Conservation (phyloP, 2,329 filamentous ascomycete genomes). For the Phialemoniopsis sp. region DNA sequence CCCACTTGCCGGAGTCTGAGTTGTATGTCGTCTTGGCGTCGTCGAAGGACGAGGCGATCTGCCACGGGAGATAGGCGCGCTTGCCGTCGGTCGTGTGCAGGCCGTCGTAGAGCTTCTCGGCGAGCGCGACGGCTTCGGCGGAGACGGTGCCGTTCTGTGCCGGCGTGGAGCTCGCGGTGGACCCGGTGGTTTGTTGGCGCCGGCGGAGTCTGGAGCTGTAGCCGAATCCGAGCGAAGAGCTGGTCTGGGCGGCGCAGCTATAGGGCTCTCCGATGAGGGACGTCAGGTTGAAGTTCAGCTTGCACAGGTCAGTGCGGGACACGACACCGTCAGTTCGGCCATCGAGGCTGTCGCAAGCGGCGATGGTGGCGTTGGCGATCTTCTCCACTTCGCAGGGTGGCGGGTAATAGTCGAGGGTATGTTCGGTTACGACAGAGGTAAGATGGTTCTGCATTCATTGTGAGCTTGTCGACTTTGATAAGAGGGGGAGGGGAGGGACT, state of each 20-base stretch:
- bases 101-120: slow-evolving; percentile 26
- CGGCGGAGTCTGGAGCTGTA: no score
- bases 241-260: slow-evolving; percentile 13
- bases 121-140: slow-evolving; percentile 16
- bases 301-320: slow-evolving; percentile 25
- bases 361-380: slow-evolving; percentile 11
- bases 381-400: slow-evolving; percentile 24
- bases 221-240: no score
- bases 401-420: slow-evolving; percentile 29
- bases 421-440: no score
- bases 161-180: background rate
- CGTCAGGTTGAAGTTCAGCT: slow-evolving; percentile 37
- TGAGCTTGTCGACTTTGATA: slow-evolving; percentile 7
- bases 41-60: slow-evolving; percentile 21
- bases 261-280: slow-evolving; percentile 39
- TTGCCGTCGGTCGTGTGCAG: slow-evolving; percentile 27
- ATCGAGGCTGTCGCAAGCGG: slow-evolving; percentile 13
- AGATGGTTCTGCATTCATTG: no score
- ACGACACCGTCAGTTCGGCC: slow-evolving; percentile 15
- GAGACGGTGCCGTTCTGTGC: slow-evolving; percentile 11
- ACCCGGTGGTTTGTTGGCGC: no score
- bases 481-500: no score
- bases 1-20: slow-evolving; percentile 13
- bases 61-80: slow-evolving; percentile 27
- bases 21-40: slow-evolving; percentile 28